Percentiles rank a stretch among this genome's conserved stretches.
Evolutionary conservation across 2,329 filamentous ascomycete species (phyloP).

Genomic region (Alternaria consortialis): DNA sequence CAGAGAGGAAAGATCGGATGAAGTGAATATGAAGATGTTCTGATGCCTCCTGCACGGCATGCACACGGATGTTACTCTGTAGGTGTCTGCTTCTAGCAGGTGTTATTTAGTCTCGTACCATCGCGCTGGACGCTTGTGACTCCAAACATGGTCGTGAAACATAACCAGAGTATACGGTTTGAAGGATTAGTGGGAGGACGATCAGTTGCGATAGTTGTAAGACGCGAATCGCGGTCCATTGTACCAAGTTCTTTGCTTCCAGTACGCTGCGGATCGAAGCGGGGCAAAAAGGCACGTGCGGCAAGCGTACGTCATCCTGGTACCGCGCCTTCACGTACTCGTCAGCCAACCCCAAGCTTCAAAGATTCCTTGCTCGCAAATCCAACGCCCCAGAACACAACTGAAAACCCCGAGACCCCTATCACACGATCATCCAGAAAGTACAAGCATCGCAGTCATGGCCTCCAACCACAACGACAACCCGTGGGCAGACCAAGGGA

Average conservation of each 20-base stretch:
- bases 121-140: too few species aligned
- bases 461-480: slow-evolving; percentile 31
- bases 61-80: too few species aligned
- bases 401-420: not conserved
- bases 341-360: slow-evolving; percentile 24
- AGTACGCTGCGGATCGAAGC: slow-evolving; percentile 4
- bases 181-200: too few species aligned
- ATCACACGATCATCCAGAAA: not conserved
- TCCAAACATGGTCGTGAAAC: too few species aligned
- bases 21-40: too few species aligned
- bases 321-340: slow-evolving; percentile 19
- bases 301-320: slow-evolving; percentile 25
- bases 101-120: not conserved
- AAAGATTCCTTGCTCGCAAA: slow-evolving; percentile 18
- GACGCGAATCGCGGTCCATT: not conserved
- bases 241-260: not conserved
- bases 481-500: slow-evolving; percentile 35
- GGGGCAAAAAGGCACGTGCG: slow-evolving; percentile 25
- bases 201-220: not conserved
- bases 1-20: too few species aligned
- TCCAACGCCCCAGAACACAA: not conserved
- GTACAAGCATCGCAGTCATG: slow-evolving; percentile 20
- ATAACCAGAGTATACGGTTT: not conserved
- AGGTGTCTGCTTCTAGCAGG: not conserved
- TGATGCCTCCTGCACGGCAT: too few species aligned